Percentiles rank a stretch among this genome's conserved stretches.
Evolutionary conservation across 2,329 filamentous ascomycete species (phyloP).

Genomic region (Xylaria arbuscula): DNA sequence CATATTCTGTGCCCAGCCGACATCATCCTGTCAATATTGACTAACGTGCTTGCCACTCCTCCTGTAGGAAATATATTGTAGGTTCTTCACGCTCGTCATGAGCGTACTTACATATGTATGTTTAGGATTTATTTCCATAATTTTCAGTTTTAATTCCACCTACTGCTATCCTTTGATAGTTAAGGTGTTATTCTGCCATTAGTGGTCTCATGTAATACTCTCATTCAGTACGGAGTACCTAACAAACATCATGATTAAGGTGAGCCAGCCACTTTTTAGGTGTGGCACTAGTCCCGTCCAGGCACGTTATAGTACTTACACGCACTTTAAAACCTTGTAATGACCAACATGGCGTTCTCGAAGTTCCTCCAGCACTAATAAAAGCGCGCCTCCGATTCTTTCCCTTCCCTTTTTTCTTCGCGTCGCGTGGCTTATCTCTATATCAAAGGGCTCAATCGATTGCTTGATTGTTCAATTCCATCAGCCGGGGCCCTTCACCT

Average conservation of each 20-base stretch:
- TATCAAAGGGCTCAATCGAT: slow-evolving; percentile 29
- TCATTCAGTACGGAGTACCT: not conserved
- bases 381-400: slow-evolving; percentile 36
- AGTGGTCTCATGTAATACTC: not conserved
- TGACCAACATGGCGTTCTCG: no score
- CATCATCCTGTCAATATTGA: slow-evolving; percentile 6
- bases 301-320: not conserved
- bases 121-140: no score
- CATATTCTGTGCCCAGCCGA: slow-evolving; percentile 1
- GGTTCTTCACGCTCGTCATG: no score
- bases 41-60: not conserved
- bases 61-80: not conserved
- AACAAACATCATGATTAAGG: not conserved
- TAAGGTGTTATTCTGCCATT: not conserved
- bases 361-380: slow-evolving; percentile 19
- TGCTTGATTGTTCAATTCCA: slow-evolving; percentile 35
- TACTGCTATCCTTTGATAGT: not conserved
- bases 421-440: slow-evolving; percentile 39
- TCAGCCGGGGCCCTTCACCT: slow-evolving; percentile 11
- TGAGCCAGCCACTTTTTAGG: slow-evolving; percentile 8
- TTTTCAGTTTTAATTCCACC: not conserved
- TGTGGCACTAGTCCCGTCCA: not conserved
- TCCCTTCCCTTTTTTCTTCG: slow-evolving; percentile 30
- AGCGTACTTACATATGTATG: no score
- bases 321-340: not conserved